Conservation (phyloP, 495 filamentous ascomycete species). For the Thermochaetoides thermophila region DNA sequence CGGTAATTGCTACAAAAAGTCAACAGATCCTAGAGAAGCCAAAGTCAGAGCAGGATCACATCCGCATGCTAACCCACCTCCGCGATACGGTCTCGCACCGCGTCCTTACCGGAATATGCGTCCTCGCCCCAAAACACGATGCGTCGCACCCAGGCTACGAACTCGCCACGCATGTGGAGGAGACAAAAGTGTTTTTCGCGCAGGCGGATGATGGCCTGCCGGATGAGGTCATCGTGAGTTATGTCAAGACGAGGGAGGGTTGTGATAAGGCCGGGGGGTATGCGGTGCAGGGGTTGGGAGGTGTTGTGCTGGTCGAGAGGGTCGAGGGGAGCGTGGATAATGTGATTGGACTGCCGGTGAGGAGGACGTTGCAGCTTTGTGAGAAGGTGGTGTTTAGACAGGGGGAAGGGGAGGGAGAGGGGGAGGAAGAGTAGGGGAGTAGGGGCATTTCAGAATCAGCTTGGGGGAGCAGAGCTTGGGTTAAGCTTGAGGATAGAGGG, state of each 20-base stretch:
- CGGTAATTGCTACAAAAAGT: constrained; percentile 61
- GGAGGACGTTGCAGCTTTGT: constrained; percentile 64
- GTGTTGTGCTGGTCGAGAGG: constrained; percentile 62
- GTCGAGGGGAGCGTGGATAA: constrained; percentile 89
- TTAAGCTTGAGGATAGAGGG: background rate
- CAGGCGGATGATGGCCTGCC: constrained; percentile 62
- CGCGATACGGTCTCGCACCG: constrained; percentile 61
- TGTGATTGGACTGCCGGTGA: constrained; percentile 84
- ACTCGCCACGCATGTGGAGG: constrained; percentile 66
- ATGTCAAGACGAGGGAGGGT: constrained; percentile 84
- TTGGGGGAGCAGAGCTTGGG: too few relatives aligned
- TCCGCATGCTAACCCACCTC: constrained; percentile 64
- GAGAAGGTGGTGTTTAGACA: constrained; percentile 60
- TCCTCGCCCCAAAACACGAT: constrained; percentile 63
- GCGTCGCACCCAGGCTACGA: constrained; percentile 72
- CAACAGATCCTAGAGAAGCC: constrained; percentile 87
- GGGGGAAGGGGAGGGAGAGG: constrained; percentile 25
- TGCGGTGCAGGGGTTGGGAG: constrained; percentile 80
- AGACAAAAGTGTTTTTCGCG: constrained; percentile 68
- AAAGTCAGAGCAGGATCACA: constrained; percentile 58
- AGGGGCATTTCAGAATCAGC: too few relatives aligned
- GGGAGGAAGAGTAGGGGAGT: constrained; percentile 7
- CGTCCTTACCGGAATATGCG: constrained; percentile 67
- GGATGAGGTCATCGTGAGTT: constrained; percentile 50
- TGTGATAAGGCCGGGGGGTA: constrained; percentile 95